Conservation (phyloP, 495 filamentous ascomycete species). For the Penicillium cinerascens region DNA sequence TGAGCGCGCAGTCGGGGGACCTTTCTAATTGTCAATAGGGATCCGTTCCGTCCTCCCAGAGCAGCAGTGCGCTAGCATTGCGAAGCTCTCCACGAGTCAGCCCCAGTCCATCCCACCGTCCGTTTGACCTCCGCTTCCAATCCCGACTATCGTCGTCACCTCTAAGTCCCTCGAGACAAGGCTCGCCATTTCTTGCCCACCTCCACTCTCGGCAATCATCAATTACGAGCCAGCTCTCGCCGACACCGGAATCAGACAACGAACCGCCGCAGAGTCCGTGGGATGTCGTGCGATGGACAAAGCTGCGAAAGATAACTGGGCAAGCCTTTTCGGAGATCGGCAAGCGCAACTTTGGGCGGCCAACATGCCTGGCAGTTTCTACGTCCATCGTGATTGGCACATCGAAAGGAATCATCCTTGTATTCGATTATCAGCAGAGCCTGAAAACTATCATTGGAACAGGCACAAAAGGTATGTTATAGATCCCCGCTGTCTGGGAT, state of each 20-base stretch:
- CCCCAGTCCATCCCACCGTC: constrained; percentile 78
- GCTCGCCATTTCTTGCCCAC: constrained; percentile 75
- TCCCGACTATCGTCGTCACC: constrained; percentile 70
- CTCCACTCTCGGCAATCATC: constrained; percentile 77
- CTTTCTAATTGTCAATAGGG: constrained; percentile 55
- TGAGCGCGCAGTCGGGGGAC: constrained; percentile 1
- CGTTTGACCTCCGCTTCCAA: constrained; percentile 92
- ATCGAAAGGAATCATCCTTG: constrained; percentile 85
- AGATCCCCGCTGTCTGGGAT: background rate
- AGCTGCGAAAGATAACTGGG: constrained; percentile 79
- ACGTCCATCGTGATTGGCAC: constrained; percentile 89
- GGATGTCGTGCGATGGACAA: constrained; percentile 97
- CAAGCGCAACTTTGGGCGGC: constrained; percentile 85
- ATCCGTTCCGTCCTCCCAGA: constrained; percentile 73
- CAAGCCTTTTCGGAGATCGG: constrained; percentile 94
- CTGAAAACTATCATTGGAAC: constrained; percentile 88
- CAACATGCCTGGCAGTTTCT: constrained; percentile 87
- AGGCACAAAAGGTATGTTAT: constrained; percentile 72
- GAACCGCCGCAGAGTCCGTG: constrained; percentile 73
- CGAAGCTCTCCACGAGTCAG: constrained; percentile 48
- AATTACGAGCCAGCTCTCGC: constrained; percentile 52
- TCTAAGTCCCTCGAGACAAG: constrained; percentile 57
- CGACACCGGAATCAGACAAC: constrained; percentile 50
- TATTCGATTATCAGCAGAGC: constrained; percentile 96
- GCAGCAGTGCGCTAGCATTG: constrained; percentile 57